phyloP scores from a whole-genome alignment of 306 rosid genomes.

The Vigna hirtella region DNA sequence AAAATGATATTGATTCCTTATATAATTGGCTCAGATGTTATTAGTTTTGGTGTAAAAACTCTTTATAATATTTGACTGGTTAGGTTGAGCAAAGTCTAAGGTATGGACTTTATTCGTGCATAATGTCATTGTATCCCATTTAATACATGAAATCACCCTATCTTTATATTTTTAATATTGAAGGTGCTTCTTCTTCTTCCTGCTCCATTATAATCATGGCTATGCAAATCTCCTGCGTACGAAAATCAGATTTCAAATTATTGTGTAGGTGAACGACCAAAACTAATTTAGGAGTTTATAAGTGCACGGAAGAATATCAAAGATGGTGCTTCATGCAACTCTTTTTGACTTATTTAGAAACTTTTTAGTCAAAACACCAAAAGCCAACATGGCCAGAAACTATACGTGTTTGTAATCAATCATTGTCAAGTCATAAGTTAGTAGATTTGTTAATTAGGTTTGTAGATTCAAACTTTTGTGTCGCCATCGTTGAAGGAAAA shows the following conservation, averaged over 20 bases:
- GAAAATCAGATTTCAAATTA: conserved; percentile 16
- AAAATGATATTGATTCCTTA: fast-evolving
- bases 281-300: conserved; percentile 25
- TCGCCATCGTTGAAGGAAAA: not conserved
- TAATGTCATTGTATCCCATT: conserved; percentile 16
- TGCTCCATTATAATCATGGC: conserved; percentile 46
- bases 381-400: conserved; percentile 17
- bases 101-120: conserved; percentile 43
- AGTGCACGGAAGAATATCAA: conserved; percentile 40
- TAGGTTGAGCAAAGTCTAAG: conserved; percentile 44
- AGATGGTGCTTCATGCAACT: conserved; percentile 39
- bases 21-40: too few species aligned
- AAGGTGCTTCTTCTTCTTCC: not conserved
- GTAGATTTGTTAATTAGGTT: conserved; percentile 23
- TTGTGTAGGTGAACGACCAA: conserved; percentile 66
- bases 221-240: conserved; percentile 34
- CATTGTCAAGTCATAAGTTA: not conserved
- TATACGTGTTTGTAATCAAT: not conserved
- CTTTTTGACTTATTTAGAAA: conserved; percentile 31
- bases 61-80: conserved; percentile 20
- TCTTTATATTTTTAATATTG: conserved; percentile 1
- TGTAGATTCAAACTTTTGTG: conserved; percentile 14
- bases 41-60: too few species aligned
- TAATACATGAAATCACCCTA: conserved; percentile 32
- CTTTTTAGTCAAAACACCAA: conserved; percentile 12